Evolutionary conservation across 2,329 filamentous ascomycete genomes (phyloP).

Genomic region (Aspergillus texensis): DNA sequence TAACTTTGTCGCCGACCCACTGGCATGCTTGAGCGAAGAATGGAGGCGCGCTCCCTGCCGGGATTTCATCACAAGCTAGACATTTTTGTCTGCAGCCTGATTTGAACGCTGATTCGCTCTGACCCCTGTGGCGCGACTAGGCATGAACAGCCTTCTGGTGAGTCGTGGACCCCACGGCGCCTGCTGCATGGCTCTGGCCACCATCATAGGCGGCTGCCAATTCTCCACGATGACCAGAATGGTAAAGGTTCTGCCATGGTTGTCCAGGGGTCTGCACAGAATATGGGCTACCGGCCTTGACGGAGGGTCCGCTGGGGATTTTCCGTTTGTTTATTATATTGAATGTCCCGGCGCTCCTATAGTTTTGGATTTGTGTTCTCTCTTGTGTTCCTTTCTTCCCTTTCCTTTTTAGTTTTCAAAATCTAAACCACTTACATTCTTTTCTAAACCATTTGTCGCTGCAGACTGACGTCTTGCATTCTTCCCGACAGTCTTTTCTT

Average conservation of each 20-base stretch:
- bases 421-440: conserved; percentile 19
- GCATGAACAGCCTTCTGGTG: conserved; percentile 5
- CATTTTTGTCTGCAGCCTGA: conserved; percentile 1
- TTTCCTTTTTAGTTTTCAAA: not conserved
- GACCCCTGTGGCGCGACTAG: not conserved
- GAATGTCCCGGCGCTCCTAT: conserved; percentile 9
- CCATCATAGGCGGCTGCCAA: conserved; percentile 4
- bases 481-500: conserved; percentile 10
- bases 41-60: conserved; percentile 10
- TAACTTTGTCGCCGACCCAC: conserved; percentile 16
- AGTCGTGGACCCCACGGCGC: conserved; percentile 6
- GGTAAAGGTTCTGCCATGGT: not conserved
- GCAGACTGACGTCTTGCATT: conserved; percentile 19
- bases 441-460: conserved; percentile 15
- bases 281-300: not conserved
- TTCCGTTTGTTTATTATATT: conserved; percentile 7
- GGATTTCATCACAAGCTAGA: not conserved
- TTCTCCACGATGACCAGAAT: conserved; percentile 1
- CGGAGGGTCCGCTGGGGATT: not conserved
- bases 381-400: conserved; percentile 12
- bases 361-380: conserved; percentile 11
- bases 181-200: conserved; percentile 12
- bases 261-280: not conserved
- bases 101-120: conserved; percentile 16
- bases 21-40: conserved; percentile 22